These are phyloP conservation scores for Lactarius sp. DNA, from an alignment of 768 basidiomycete species.

Conservation along the genomic window DNA sequence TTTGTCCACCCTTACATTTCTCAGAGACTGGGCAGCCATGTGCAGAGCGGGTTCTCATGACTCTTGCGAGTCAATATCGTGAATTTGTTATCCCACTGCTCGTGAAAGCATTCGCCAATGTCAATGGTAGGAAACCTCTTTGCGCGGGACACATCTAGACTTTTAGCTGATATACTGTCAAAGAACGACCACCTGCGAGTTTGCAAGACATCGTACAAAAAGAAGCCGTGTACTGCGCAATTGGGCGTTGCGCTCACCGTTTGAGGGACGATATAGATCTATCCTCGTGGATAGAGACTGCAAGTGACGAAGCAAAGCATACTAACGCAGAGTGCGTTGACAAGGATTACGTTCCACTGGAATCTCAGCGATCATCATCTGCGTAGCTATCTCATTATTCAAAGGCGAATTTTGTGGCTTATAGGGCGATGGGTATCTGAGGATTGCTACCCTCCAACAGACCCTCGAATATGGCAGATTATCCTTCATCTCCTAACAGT, in stretches of 20 bases:
- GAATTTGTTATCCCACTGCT: constrained; percentile 67
- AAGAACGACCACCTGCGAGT: constrained; percentile 46
- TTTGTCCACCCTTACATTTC: constrained; percentile 1
- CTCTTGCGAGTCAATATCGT: constrained; percentile 64
- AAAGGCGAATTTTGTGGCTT: constrained; percentile 93
- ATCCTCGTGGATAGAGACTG: constrained; percentile 60
- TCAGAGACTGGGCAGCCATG: constrained; percentile 56
- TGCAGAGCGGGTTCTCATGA: constrained; percentile 87
- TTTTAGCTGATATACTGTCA: not conserved
- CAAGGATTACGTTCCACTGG: not conserved
- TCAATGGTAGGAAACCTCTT: constrained; percentile 47
- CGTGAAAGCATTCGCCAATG: constrained; percentile 50
- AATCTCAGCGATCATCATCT: constrained; percentile 6
- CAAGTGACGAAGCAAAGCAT: constrained; percentile 52
- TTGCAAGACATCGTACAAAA: constrained; percentile 65
- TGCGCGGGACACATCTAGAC: not conserved
- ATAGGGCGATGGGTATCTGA: constrained; percentile 86
- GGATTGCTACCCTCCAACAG: constrained; percentile 52
- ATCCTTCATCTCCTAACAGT: constrained; percentile 72
- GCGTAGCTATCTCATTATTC: constrained; percentile 80
- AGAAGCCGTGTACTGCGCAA: constrained; percentile 83
- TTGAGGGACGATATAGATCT: constrained; percentile 64
- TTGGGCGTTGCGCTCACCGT: constrained; percentile 73
- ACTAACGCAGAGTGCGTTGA: constrained; percentile 51
- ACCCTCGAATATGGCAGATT: constrained; percentile 72